Evolutionary conservation across 108 stramenopile genomes (phyloP).

Genomic region (Nitzschia palea): DNA sequence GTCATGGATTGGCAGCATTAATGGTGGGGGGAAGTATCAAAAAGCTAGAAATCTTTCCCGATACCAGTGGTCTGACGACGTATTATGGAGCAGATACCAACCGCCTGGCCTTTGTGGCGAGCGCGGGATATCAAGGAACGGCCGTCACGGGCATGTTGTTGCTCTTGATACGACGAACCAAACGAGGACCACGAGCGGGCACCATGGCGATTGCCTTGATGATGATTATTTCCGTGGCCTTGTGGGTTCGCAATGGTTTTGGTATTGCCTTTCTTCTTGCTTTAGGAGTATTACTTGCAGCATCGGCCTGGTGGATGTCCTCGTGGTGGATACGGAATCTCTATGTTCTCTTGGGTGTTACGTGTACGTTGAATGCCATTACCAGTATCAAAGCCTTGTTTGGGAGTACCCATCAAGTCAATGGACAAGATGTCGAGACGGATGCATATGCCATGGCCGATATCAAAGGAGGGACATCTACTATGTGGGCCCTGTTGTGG

Average conservation of each 20-base stretch:
- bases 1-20: conserved; percentile 53
- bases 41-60: conserved; percentile 49
- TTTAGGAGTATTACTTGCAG: conserved; percentile 21
- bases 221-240: conserved; percentile 47
- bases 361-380: conserved; percentile 46
- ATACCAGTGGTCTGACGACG: conserved; percentile 43
- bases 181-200: conserved; percentile 43
- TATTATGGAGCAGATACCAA: conserved; percentile 24
- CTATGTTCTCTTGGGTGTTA: conserved; percentile 38
- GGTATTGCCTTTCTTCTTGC: conserved; percentile 39
- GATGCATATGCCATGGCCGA: conserved; percentile 49
- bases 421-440: conserved; percentile 21
- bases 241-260: conserved; percentile 56
- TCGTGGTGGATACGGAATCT: conserved; percentile 31
- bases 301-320: conserved; percentile 24
- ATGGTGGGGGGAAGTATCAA: conserved; percentile 36
- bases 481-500: conserved; percentile 45
- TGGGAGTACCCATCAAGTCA: conserved; percentile 24
- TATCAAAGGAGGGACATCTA: conserved; percentile 21
- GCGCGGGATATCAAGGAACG: conserved; percentile 62
- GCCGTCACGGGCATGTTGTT: conserved; percentile 49
- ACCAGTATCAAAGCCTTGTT: conserved; percentile 40
- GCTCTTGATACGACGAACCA: conserved; percentile 54
- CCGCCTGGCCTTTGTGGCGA: conserved; percentile 43
- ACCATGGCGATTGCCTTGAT: conserved; percentile 43